phyloP scores from a whole-genome alignment of 1,284 basidiomycete genomes.

The Trametes polyzona region DNA sequence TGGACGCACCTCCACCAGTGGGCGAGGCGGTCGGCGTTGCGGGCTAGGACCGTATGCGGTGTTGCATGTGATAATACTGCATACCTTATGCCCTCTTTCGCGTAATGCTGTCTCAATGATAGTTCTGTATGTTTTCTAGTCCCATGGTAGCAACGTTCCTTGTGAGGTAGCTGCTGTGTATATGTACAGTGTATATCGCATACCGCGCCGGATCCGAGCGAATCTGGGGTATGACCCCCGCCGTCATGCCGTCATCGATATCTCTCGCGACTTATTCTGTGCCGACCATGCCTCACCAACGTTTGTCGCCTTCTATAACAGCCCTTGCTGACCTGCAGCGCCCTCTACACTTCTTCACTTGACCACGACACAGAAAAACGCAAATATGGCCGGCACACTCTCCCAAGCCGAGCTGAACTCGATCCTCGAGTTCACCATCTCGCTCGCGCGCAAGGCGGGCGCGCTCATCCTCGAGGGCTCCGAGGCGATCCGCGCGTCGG shows the following conservation, averaged over 20 bases:
- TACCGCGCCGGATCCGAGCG: background rate
- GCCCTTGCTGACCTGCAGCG: background rate
- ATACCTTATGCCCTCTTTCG: background rate
- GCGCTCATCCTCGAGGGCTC: slow-evolving; percentile 76
- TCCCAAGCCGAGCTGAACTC: slow-evolving; percentile 54
- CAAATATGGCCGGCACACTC: slow-evolving; percentile 15
- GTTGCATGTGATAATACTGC: background rate
- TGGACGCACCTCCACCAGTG: slow-evolving; percentile 3
- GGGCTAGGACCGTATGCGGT: background rate
- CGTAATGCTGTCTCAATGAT: background rate
- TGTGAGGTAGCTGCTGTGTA: no score
- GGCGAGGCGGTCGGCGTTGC: slow-evolving; percentile 7
- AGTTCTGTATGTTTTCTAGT: background rate
- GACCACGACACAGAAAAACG: background rate
- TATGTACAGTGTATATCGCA: background rate
- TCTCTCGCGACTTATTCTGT: no score
- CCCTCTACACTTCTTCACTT: background rate
- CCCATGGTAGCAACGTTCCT: background rate
- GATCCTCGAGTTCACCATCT: slow-evolving; percentile 75
- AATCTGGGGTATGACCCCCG: slow-evolving; percentile 6
- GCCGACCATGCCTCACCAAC: slow-evolving; percentile 14
- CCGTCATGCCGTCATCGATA: slow-evolving; percentile 18
- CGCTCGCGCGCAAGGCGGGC: slow-evolving; percentile 75
- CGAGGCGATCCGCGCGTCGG: slow-evolving; percentile 62
- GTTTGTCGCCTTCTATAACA: slow-evolving; percentile 9